Percentiles rank a stretch among this genome's conserved stretches.
Conservation (phyloP, 768 basidiomycete species). For the Boletellus emodensis region DNA sequence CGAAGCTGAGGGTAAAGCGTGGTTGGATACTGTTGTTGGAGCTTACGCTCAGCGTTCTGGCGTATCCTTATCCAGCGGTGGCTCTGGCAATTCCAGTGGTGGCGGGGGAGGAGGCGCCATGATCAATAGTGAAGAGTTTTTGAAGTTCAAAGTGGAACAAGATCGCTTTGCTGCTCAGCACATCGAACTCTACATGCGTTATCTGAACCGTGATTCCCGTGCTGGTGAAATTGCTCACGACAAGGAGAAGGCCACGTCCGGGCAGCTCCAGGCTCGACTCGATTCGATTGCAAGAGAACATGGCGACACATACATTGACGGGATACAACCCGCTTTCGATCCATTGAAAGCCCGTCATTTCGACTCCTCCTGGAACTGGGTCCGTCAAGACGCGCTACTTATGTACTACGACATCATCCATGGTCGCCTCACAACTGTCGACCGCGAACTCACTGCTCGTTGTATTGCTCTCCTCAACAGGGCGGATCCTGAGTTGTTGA, state of each 20-base stretch:
- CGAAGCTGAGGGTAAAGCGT: slow-evolving; percentile 89
- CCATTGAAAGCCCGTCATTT: slow-evolving; percentile 96
- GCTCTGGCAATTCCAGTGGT: slow-evolving; percentile 56
- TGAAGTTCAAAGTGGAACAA: slow-evolving; percentile 93
- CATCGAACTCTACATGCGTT: slow-evolving; percentile 95
- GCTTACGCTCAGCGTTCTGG: slow-evolving; percentile 87
- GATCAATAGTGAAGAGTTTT: slow-evolving; percentile 97
- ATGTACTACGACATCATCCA: slow-evolving; percentile 99
- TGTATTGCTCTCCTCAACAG: slow-evolving; percentile 98
- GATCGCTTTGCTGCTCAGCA: slow-evolving; percentile 89
- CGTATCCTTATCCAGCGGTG: slow-evolving; percentile 72
- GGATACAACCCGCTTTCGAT: slow-evolving; percentile 93
- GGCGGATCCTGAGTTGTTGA: slow-evolving; percentile 86
- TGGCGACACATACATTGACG: slow-evolving; percentile 89
- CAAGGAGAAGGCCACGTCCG: slow-evolving; percentile 70
- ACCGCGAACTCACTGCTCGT: slow-evolving; percentile 93
- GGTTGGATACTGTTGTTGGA: slow-evolving; percentile 83
- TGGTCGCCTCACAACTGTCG: slow-evolving; percentile 88
- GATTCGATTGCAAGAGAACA: slow-evolving; percentile 90
- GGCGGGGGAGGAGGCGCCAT: slow-evolving; percentile 69
- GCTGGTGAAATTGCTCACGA: slow-evolving; percentile 89
- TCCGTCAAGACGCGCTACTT: slow-evolving; percentile 89
- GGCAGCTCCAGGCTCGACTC: slow-evolving; percentile 75
- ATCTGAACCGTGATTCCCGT: slow-evolving; percentile 89
- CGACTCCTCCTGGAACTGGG: slow-evolving; percentile 99